phyloP scores from a whole-genome alignment of 2,329 filamentous ascomycete genomes.

The Chaetomiaceae sp. region DNA sequence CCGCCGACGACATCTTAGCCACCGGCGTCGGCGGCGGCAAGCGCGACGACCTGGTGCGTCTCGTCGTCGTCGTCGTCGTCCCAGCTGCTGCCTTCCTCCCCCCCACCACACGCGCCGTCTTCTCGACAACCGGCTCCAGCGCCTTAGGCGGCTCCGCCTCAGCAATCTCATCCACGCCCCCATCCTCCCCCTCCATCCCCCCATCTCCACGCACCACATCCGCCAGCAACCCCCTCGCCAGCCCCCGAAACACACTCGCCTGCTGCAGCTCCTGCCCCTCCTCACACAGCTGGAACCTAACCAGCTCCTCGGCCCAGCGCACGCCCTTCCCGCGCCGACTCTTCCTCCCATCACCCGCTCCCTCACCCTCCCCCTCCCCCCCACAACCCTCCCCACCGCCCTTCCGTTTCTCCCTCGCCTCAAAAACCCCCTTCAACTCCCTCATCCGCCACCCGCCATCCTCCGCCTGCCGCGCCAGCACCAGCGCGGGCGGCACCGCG shows the following conservation, averaged over 20 bases:
- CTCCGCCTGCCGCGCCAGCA: slow-evolving; percentile 27
- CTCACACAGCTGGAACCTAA: slow-evolving; percentile 28
- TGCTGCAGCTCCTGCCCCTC: too few relatives aligned
- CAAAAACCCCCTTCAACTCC: slow-evolving; percentile 26
- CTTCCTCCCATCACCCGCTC: neutral
- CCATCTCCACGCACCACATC: slow-evolving; percentile 2
- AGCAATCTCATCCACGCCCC: slow-evolving; percentile 13
- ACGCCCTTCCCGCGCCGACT: slow-evolving; percentile 26
- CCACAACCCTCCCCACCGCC: too few relatives aligned
- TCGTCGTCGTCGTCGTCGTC: neutral
- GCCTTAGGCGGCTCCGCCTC: slow-evolving; percentile 8
- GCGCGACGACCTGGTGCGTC: slow-evolving; percentile 21
- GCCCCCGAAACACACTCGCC: slow-evolving; percentile 6
- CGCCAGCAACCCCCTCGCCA: slow-evolving; percentile 15
- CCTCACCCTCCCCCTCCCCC: neutral
- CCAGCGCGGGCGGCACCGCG: slow-evolving; percentile 29
- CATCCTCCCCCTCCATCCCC: slow-evolving; percentile 8
- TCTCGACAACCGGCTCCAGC: slow-evolving; percentile 10
- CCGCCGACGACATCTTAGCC: slow-evolving; percentile 12
- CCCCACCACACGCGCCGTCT: slow-evolving; percentile 9
- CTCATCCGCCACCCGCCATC: slow-evolving; percentile 24
- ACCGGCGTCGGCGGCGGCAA: slow-evolving; percentile 22
- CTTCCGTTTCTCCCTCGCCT: slow-evolving; percentile 21
- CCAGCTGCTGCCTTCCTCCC: neutral
- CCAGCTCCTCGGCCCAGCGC: slow-evolving; percentile 30